Percentiles rank a stretch among this genome's conserved stretches.
phyloP scores from a whole-genome alignment of 1,139 yeast genomes.

The Debaryomyces subglobosus region DNA sequence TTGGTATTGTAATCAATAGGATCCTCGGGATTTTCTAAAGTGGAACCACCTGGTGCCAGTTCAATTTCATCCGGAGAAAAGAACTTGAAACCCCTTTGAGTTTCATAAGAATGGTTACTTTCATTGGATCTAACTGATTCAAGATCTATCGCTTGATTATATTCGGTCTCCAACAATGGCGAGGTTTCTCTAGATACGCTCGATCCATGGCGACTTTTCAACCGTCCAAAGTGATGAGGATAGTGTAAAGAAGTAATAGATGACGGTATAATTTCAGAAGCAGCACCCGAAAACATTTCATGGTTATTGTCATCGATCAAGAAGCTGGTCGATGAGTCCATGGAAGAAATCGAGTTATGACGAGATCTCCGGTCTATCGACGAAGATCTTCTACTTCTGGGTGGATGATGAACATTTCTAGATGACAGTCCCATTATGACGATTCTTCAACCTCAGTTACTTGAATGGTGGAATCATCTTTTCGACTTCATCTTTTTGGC shows the following conservation, averaged over 20 bases:
- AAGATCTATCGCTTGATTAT: slow-evolving; percentile 19
- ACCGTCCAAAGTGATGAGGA: slow-evolving; percentile 50
- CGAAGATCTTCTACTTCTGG: slow-evolving; percentile 27
- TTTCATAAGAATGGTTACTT: slow-evolving; percentile 35
- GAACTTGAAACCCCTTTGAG: slow-evolving; percentile 62
- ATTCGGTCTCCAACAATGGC: slow-evolving; percentile 36
- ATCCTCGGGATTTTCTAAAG: slow-evolving; percentile 61
- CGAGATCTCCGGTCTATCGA: slow-evolving; percentile 35
- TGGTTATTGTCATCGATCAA: slow-evolving; percentile 51
- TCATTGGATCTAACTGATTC: slow-evolving; percentile 34
- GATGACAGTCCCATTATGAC: slow-evolving; percentile 7
- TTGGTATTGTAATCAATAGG: slow-evolving; percentile 66
- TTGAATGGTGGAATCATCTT: neutral
- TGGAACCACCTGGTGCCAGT: slow-evolving; percentile 85
- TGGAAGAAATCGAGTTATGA: slow-evolving; percentile 45
- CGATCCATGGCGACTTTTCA: slow-evolving; percentile 31
- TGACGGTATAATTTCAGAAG: slow-evolving; percentile 85
- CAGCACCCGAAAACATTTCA: slow-evolving; percentile 91
- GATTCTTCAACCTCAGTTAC: neutral
- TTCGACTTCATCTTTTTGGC: neutral
- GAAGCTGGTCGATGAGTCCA: slow-evolving; percentile 33
- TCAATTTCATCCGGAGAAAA: slow-evolving; percentile 84
- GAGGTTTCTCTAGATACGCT: slow-evolving; percentile 38
- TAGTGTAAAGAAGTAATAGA: slow-evolving; percentile 89
- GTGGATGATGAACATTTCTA: slow-evolving; percentile 7